Conservation (phyloP, 805 yeast genomes). For the Saturnispora zaruensis region DNA sequence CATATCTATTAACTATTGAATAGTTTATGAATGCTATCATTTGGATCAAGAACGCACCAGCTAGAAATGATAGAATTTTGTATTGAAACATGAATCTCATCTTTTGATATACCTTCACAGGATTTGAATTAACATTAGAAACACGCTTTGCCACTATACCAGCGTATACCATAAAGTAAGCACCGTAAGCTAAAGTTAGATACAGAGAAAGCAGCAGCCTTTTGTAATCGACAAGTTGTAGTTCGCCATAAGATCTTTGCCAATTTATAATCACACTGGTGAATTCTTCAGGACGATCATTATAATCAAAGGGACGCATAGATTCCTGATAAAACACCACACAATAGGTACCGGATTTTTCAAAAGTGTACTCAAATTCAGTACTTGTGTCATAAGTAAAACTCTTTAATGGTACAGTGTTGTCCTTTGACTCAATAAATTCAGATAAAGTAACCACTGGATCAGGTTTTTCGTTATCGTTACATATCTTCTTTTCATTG, state of each 20-base stretch:
- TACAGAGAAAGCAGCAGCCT: constrained; percentile 18
- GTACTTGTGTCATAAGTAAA: constrained; percentile 7
- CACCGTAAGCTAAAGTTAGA: constrained; percentile 18
- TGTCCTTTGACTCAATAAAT: constrained; percentile 14
- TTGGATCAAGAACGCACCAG: constrained; percentile 13
- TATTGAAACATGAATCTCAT: constrained; percentile 21
- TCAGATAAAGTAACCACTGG: constrained; percentile 14
- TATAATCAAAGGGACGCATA: constrained; percentile 7
- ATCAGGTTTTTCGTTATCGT: too few species aligned
- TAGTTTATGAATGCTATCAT: constrained; percentile 16
- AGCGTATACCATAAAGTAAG: constrained; percentile 12
- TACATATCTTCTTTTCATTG: neutral
- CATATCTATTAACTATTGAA: constrained; percentile 18
- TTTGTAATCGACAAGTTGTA: constrained; percentile 23
- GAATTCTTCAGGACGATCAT: neutral
- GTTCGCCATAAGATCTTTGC: constrained; percentile 26
- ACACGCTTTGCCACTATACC: constrained; percentile 12
- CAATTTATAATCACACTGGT: constrained; percentile 19
- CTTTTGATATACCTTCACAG: constrained; percentile 13
- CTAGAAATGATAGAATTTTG: constrained; percentile 19
- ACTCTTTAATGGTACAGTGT: constrained; percentile 16
- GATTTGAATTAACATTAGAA: constrained; percentile 14
- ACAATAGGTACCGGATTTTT: constrained; percentile 23
- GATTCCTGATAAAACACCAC: constrained; percentile 17
- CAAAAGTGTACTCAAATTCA: constrained; percentile 14